Percentiles rank a stretch among this genome's conserved stretches.
Conservation (phyloP, 2,329 filamentous ascomycete genomes). For the Pseudogymnoascus sp. region DNA sequence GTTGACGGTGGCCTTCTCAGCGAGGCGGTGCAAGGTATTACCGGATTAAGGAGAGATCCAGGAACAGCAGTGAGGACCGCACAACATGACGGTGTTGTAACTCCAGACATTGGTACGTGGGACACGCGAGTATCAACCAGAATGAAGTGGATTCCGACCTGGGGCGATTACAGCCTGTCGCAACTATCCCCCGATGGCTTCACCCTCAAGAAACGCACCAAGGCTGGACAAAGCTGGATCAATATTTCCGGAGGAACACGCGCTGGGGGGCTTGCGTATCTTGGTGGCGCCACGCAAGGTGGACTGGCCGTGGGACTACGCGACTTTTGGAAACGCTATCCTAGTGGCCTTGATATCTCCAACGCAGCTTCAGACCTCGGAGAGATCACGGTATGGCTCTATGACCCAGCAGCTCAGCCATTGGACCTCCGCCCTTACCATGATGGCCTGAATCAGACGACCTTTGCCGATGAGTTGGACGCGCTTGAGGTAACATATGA, state of each 20-base stretch:
- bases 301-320: conserved; percentile 50
- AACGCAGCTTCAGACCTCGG: conserved; percentile 42
- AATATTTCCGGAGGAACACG: conserved; percentile 49
- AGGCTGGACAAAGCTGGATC: conserved; percentile 48
- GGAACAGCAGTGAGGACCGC: conserved; percentile 39
- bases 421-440: conserved; percentile 51
- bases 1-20: conserved; percentile 46
- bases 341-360: conserved; percentile 47
- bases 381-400: conserved; percentile 51
- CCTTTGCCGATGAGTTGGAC: conserved; percentile 49
- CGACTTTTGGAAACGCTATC: conserved; percentile 57
- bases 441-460: conserved; percentile 47
- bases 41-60: conserved; percentile 49
- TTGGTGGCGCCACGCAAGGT: conserved; percentile 48
- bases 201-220: conserved; percentile 51
- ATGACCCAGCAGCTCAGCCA: conserved; percentile 47
- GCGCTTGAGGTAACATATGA: conserved; percentile 57
- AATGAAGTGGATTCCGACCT: conserved; percentile 49
- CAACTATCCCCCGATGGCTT: conserved; percentile 55
- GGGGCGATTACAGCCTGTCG: conserved; percentile 48
- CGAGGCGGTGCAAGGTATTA: conserved; percentile 52
- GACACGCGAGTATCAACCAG: conserved; percentile 37
- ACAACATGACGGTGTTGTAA: conserved; percentile 41
- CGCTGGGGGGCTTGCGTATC: conserved; percentile 48
- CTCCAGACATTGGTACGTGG: conserved; percentile 39